These are phyloP conservation scores for Ogataea hybrid DNA, from an alignment of 1,139 yeast genomes.

Conservation along the genomic window DNA sequence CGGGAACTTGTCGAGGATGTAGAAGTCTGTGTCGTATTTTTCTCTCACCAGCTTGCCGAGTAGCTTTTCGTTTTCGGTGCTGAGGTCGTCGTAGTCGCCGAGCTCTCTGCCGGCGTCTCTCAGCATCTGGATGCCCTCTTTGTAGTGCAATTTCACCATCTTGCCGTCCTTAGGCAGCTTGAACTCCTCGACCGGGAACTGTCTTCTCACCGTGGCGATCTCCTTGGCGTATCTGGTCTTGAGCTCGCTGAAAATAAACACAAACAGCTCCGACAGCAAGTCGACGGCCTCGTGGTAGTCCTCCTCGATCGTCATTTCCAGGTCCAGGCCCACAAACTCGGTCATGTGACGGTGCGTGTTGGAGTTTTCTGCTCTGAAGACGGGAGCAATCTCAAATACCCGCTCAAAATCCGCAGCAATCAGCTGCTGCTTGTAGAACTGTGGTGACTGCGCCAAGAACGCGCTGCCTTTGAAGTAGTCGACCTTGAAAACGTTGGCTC, in stretches of 20 bases:
- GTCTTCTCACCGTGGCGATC: constrained; percentile 86
- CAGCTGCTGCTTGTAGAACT: constrained; percentile 94
- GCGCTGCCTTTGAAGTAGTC: constrained; percentile 92
- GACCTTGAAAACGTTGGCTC: constrained; percentile 92
- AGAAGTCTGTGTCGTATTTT: constrained; percentile 94
- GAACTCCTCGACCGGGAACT: constrained; percentile 97
- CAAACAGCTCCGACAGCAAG: constrained; percentile 77
- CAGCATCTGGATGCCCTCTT: constrained; percentile 85
- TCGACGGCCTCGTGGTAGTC: constrained; percentile 96
- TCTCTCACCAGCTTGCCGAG: constrained; percentile 91
- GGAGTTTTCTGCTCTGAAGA: constrained; percentile 98
- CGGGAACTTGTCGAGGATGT: constrained; percentile 97
- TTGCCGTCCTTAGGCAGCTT: constrained; percentile 85
- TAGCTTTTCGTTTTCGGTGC: constrained; percentile 91
- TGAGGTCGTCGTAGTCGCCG: constrained; percentile 83
- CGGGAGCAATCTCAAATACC: constrained; percentile 96
- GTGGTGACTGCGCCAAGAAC: constrained; percentile 96
- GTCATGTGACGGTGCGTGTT: constrained; percentile 99
- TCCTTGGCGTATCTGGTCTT: constrained; percentile 77
- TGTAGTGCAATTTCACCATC: constrained; percentile 87
- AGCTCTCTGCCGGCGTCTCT: constrained; percentile 81
- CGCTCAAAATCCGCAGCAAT: constrained; percentile 97
- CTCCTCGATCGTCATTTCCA: constrained; percentile 98
- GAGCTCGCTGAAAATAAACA: constrained; percentile 83
- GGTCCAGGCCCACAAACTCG: constrained; percentile 94